phyloP scores from a whole-genome alignment of 1,284 basidiomycete species.

The Ceratobasidium papillatum region DNA sequence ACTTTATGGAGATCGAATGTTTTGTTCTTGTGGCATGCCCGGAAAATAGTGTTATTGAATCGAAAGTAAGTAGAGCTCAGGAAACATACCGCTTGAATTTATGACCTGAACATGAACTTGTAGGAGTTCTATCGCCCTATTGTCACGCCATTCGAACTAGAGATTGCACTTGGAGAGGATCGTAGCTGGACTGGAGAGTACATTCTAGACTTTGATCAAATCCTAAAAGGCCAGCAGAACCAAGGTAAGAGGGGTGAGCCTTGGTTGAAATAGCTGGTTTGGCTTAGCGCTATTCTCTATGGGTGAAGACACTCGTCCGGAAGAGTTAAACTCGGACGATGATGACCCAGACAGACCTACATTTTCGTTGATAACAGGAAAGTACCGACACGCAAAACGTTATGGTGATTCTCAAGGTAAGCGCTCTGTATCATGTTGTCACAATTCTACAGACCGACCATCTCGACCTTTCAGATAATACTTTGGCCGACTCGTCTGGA shows the following conservation, averaged over 20 bases:
- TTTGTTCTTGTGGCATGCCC: constrained; percentile 95
- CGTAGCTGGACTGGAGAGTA: constrained; percentile 84
- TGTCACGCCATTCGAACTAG: constrained; percentile 93
- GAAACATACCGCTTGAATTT: background rate
- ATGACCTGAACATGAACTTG: constrained; percentile 13
- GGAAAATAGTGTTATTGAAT: constrained; percentile 90
- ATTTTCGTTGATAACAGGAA: constrained; percentile 89
- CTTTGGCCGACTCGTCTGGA: constrained; percentile 45
- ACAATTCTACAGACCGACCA: background rate
- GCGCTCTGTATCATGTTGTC: background rate
- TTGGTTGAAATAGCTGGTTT: background rate
- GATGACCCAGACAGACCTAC: constrained; percentile 67
- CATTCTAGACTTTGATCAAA: constrained; percentile 78
- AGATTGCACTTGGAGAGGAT: constrained; percentile 74
- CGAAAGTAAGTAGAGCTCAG: constrained; percentile 62
- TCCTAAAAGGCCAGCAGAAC: constrained; percentile 59
- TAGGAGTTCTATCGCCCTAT: constrained; percentile 92
- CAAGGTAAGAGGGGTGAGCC: constrained; percentile 28
- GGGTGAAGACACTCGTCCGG: constrained; percentile 36
- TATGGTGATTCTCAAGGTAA: constrained; percentile 57
- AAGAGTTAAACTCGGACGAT: constrained; percentile 45
- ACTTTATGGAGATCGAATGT: constrained; percentile 96
- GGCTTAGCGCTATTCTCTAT: background rate
- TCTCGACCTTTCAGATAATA: background rate
- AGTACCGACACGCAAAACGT: constrained; percentile 78